These are phyloP conservation scores for Geotrichum australiense DNA, from an alignment of 1,139 yeast species.

Conservation along the genomic window DNA sequence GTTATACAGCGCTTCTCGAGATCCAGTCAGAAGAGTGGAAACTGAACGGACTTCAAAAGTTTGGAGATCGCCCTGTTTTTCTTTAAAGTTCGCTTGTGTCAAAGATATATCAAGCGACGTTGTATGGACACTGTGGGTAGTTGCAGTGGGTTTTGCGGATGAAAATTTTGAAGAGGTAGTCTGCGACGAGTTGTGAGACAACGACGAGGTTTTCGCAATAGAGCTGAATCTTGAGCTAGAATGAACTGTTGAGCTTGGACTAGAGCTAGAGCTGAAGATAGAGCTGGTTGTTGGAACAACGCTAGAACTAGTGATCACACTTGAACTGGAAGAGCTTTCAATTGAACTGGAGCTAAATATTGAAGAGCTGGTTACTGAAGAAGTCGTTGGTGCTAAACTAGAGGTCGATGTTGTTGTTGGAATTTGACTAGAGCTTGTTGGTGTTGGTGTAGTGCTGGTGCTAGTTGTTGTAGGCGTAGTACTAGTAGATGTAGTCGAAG, in stretches of 20 bases:
- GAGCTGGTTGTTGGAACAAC: slow-evolving; percentile 14
- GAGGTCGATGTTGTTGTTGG: slow-evolving; percentile 8
- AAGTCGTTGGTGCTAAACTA: slow-evolving; percentile 9
- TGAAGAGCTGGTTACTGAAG: slow-evolving; percentile 6
- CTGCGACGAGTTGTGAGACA: too few relatives aligned
- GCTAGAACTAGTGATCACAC: neutral
- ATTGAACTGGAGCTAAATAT: neutral
- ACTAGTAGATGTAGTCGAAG: slow-evolving; percentile 1
- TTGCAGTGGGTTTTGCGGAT: too few relatives aligned
- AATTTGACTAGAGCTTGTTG: too few relatives aligned
- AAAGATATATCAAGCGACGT: too few relatives aligned
- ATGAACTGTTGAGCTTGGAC: too few relatives aligned
- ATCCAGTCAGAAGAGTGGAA: slow-evolving; percentile 19
- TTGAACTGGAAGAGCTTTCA: neutral
- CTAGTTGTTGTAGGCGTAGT: too few relatives aligned
- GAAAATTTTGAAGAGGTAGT: too few relatives aligned
- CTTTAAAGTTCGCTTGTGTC: too few relatives aligned
- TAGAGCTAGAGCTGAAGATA: slow-evolving; percentile 13
- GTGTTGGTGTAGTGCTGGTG: too few relatives aligned
- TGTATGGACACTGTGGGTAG: too few relatives aligned
- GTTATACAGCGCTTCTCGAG: slow-evolving; percentile 26
- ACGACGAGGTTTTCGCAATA: neutral
- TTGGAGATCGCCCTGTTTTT: too few relatives aligned
- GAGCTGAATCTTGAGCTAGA: slow-evolving; percentile 3
- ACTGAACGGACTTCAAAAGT: too few relatives aligned